A percentile compares a stretch with the other conserved stretches of the same genome.
phyloP scores from a whole-genome alignment of 2,329 filamentous ascomycete genomes.

The Scedosporium aurantiacum region DNA sequence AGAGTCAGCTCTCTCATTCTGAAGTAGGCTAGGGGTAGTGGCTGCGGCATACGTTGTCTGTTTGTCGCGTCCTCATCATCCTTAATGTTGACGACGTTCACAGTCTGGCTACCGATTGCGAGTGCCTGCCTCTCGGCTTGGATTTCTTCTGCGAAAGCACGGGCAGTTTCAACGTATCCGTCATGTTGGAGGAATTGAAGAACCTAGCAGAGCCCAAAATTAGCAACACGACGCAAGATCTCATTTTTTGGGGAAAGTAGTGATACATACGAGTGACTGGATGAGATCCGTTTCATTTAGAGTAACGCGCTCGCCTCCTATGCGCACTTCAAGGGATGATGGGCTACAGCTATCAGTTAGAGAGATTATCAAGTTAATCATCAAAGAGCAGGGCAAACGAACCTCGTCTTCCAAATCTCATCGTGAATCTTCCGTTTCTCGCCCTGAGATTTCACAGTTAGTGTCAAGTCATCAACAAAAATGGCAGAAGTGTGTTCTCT shows the following conservation, averaged over 20 bases:
- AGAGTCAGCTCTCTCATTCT: background rate
- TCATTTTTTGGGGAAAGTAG: background rate
- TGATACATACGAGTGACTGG: slow-evolving; percentile 56
- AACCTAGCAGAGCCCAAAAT: slow-evolving; percentile 26
- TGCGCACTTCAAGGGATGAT: slow-evolving; percentile 1
- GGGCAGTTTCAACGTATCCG: slow-evolving; percentile 86
- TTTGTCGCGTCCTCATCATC: slow-evolving; percentile 82
- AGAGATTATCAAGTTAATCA: background rate
- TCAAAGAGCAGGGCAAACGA: background rate
- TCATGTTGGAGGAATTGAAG: slow-evolving; percentile 89
- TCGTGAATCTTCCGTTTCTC: slow-evolving; percentile 5
- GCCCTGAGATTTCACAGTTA: background rate
- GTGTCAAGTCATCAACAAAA: background rate
- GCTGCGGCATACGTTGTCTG: slow-evolving; percentile 57
- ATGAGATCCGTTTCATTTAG: slow-evolving; percentile 67
- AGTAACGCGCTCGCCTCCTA: slow-evolving; percentile 33
- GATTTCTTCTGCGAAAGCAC: slow-evolving; percentile 77
- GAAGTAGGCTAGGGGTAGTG: slow-evolving; percentile 1
- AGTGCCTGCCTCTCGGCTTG: slow-evolving; percentile 61
- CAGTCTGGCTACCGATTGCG: slow-evolving; percentile 40
- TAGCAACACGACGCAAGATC: background rate
- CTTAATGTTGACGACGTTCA: slow-evolving; percentile 53
- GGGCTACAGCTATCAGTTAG: background rate
- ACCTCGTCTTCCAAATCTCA: slow-evolving; percentile 6
- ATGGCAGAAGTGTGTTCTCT: background rate